Evolutionary conservation across 805 yeast species (phyloP).

Genomic region (Myxozyma monticola): DNA sequence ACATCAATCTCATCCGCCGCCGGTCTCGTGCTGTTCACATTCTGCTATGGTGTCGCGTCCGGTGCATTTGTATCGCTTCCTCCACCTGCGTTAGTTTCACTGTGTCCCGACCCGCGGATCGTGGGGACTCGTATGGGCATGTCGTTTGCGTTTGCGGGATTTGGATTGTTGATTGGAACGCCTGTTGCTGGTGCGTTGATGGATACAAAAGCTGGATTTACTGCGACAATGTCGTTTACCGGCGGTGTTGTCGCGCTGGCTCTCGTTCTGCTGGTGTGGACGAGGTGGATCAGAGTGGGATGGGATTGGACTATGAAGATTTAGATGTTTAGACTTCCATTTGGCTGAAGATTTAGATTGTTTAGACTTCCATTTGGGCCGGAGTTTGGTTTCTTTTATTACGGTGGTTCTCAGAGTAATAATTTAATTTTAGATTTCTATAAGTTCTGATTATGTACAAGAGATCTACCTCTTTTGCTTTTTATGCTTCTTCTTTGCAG

Average conservation of each 20-base stretch:
- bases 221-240: conserved; percentile 18
- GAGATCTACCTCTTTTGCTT: conserved; percentile 1
- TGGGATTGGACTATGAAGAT: no score
- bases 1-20: conserved; percentile 35
- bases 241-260: conserved; percentile 20
- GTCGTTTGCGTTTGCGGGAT: conserved; percentile 57
- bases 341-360: neutral
- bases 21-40: conserved; percentile 36
- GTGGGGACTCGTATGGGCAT: conserved; percentile 55
- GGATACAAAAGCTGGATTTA: conserved; percentile 31
- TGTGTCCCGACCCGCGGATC: conserved; percentile 32
- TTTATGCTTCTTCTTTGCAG: neutral
- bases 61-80: conserved; percentile 41
- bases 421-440: no score
- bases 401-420: no score
- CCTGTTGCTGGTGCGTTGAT: conserved; percentile 38
- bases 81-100: conserved; percentile 37
- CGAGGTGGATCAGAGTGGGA: conserved; percentile 9
- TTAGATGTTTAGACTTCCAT: neutral
- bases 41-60: conserved; percentile 38
- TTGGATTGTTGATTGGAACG: conserved; percentile 42
- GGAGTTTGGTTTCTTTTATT: no score
- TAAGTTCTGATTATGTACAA: no score
- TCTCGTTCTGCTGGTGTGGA: conserved; percentile 2
- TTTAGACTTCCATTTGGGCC: no score